Evolutionary conservation across 345 rosid species (phyloP), one percentile per base, ranked within the genome.

Genomic region (Sisymbrium altissimum): DNA sequence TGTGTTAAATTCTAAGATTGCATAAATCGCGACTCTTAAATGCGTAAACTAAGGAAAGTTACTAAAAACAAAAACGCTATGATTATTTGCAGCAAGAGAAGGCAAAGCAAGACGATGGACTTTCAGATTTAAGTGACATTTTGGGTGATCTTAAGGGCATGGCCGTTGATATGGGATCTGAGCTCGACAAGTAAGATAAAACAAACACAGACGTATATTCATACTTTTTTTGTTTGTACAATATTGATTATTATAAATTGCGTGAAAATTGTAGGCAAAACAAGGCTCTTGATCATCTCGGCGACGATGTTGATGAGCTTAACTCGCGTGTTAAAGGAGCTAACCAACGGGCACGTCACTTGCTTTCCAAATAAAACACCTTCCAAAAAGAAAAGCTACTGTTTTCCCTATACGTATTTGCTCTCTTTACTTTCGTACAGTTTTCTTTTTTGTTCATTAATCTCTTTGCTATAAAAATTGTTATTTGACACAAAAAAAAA

Each of bases 141-240:
- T 57, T 92, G 83, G 98, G 99, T 38, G 97, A 95, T 61, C 81
- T 95, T 66, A 95, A 92, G 84, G 83, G 78, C 60, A 95, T 95
- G 99, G 99, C 99, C 25, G 71, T 83, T 30, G 98, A 90, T 72
- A 95, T 95, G 99, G 97, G 98, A 77, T 41, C 82, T 19, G 99
- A 95, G 77, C 82, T 95, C 58, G 85, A 90, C 60, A 89, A 85
- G 99, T 92, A 38, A 48, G 75, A 67, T 40, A 11, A 66, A 72
- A 57, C 65, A 58, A 5, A 4, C 33, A 48, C 58, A 18, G 21
- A 63, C 30, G 9, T 23, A 55, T 29, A 4, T 64, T 71, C 36
- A 10, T 55, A 11, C 23, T 38, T 17, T 18, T 19, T 43, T 18
- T 6, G 2, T 35, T 1, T 11, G 4, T 63, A 27, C 13, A 45